These are phyloP conservation scores for Insectozyma bohioensis DNA, from an alignment of 1,139 yeast genomes.

Conservation along the genomic window DNA sequence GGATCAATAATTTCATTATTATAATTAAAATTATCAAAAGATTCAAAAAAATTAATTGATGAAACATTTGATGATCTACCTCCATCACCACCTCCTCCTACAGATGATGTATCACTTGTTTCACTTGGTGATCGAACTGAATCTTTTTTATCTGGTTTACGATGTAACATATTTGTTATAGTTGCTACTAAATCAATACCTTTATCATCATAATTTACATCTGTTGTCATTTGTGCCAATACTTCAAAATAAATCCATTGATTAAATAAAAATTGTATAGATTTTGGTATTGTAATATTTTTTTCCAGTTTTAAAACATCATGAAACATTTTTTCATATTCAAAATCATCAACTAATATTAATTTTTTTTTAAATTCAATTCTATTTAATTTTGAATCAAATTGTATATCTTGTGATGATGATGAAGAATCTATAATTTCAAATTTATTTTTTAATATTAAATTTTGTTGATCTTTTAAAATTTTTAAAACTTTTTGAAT, in stretches of 20 bases:
- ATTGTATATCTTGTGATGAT: too few relatives aligned
- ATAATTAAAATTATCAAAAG: slow-evolving; percentile 28
- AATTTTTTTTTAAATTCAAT: slow-evolving; percentile 24
- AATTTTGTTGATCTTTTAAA: slow-evolving; percentile 27
- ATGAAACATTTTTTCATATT: slow-evolving; percentile 33
- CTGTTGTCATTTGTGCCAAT: slow-evolving; percentile 62
- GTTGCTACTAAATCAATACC: slow-evolving; percentile 45
- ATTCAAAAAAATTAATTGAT: slow-evolving; percentile 28
- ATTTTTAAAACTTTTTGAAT: slow-evolving; percentile 46
- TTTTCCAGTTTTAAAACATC: slow-evolving; percentile 12
- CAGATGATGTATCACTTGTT: slow-evolving; percentile 6
- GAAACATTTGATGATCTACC: slow-evolving; percentile 15
- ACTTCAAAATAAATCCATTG: slow-evolving; percentile 69
- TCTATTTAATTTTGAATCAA: slow-evolving; percentile 13
- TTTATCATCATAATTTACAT: slow-evolving; percentile 41
- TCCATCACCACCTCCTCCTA: slow-evolving; percentile 7
- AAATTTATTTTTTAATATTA: slow-evolving; percentile 15
- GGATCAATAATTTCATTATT: slow-evolving; percentile 55
- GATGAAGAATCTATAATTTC: slow-evolving; percentile 5
- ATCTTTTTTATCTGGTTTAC: slow-evolving; percentile 3
- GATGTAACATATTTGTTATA: slow-evolving; percentile 28
- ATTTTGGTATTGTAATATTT: slow-evolving; percentile 33
- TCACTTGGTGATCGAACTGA: slow-evolving; percentile 1
- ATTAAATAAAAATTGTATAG: slow-evolving; percentile 56
- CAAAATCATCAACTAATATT: slow-evolving; percentile 33